Base-by-base conservation (phyloP, 192 early-diverging fungal genomes). In the Entrophospora sp. region DNA sequence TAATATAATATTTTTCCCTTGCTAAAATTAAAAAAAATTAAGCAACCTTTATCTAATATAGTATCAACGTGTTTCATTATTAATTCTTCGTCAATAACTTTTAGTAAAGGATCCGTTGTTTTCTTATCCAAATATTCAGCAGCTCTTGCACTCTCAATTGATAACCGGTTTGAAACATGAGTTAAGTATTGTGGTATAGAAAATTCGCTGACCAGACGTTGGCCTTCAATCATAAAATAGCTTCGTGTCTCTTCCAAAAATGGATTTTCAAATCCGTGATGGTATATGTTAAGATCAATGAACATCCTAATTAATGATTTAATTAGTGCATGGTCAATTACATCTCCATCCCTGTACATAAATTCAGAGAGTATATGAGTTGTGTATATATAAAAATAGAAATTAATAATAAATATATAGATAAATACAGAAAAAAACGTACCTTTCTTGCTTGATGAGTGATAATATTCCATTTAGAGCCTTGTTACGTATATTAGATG, bases 141-240 rank as follows among this genome's bases (percentile, higher is more conserved):
- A 22, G 83, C 74, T 12, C 93, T 75, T 24, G 74, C 64, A 28
- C 81, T 75, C 69, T 97, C 95, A 53, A 95, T 86, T 3, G 75
- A 61, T 22, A 97, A 64, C 28, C 95, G 87, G 20, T 69, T 75
- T 68, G 88, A 77, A 1, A 84, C 86, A 79, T 94, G 79, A 42
- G 73, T 68, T 28, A 96, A 72, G 71, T 93, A 98, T 59, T 81
- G 77, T 4, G 83, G 83, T 18, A 90, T 87, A 13, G 79, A 79
- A 64, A 85, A 70, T 22, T 55, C 63, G 52, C 76, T 74, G 0
- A 95, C 67, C 34, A 84, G 70, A 30, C 73, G 64, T 30, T 89
- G 75, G 34, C 90, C 88, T 69, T 97, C 93, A 45, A 75, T 71
- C 20, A 73, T 62, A 66, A 95, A 99, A 69, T 87, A 96, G 9